Percentiles rank a stretch among this genome's conserved stretches.
Evolutionary conservation across 768 basidiomycete species (phyloP).

Genomic region (Naganishia vaughanmartiniae): DNA sequence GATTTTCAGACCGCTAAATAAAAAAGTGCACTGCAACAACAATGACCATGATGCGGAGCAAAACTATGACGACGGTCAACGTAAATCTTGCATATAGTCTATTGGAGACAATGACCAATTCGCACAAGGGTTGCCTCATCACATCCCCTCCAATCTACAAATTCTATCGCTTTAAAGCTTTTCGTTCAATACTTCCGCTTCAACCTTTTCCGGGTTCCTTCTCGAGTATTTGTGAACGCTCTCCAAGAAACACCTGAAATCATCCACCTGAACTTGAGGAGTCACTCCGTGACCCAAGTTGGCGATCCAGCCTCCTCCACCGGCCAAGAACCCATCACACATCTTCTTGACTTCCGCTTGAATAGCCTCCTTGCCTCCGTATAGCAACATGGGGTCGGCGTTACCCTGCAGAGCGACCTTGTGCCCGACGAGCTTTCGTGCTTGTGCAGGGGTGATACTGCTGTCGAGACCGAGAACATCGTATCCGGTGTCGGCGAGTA

Average conservation of each 20-base stretch:
- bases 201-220: conserved; percentile 16
- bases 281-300: conserved; percentile 98
- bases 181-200: neutral
- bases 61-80: too few relatives aligned
- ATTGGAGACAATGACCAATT: neutral
- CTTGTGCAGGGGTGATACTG: conserved; percentile 75
- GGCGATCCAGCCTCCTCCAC: conserved; percentile 82
- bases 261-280: conserved; percentile 89
- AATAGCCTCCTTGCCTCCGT: conserved; percentile 81
- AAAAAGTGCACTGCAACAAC: too few relatives aligned
- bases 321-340: conserved; percentile 67
- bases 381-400: conserved; percentile 81
- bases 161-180: neutral
- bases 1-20: too few relatives aligned
- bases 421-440: conserved; percentile 61
- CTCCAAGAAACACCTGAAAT: conserved; percentile 84
- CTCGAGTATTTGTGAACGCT: conserved; percentile 56
- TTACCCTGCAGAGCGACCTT: conserved; percentile 69
- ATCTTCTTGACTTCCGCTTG: conserved; percentile 79
- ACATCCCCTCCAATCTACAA: neutral
- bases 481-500: conserved; percentile 66
- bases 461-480: conserved; percentile 90
- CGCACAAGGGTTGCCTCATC: neutral
- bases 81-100: neutral
- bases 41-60: too few relatives aligned